A percentile compares a stretch with the other conserved stretches of the same genome.
phyloP scores from a whole-genome alignment of 139 green algal genomes.

The Chlamydomonas sp. region DNA sequence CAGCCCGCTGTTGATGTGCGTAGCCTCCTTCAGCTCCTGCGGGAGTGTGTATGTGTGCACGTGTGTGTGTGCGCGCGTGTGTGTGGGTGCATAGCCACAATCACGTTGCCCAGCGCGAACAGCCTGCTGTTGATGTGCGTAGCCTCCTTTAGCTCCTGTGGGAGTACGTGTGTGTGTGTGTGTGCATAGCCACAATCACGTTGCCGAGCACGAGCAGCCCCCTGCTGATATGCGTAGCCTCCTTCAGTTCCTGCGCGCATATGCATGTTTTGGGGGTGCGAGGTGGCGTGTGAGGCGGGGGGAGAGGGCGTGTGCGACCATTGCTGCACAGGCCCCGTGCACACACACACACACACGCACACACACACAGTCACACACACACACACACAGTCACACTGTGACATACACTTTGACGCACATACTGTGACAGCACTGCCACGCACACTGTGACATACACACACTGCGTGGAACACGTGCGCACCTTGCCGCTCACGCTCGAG shows the following conservation, averaged over 20 bases:
- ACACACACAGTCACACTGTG: not conserved
- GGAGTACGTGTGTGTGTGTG: too few species aligned
- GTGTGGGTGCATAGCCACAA: too few species aligned
- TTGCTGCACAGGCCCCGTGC: not conserved
- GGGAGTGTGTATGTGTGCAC: too few species aligned
- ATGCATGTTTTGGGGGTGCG: too few species aligned
- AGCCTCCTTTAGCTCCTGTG: conserved; percentile 58
- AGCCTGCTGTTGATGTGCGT: conserved; percentile 63
- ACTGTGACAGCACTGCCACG: too few species aligned
- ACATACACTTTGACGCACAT: not conserved
- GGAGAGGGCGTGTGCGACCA: too few species aligned
- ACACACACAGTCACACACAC: not conserved
- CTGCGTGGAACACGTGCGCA: too few species aligned
- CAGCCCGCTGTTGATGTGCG: conserved; percentile 62
- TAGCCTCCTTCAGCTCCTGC: conserved; percentile 58
- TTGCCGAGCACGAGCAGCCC: conserved; percentile 64
- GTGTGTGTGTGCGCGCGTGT: too few species aligned
- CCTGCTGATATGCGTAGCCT: conserved; percentile 60
- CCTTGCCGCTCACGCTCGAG: too few species aligned
- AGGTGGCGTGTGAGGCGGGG: too few species aligned
- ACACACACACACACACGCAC: not conserved
- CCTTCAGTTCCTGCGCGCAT: conserved; percentile 57
- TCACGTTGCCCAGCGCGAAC: conserved; percentile 65
- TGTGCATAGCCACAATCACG: conserved; percentile 62
- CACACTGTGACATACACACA: too few species aligned